Conservation (phyloP, 257 asterid species). For the Scutellaria barbata region DNA sequence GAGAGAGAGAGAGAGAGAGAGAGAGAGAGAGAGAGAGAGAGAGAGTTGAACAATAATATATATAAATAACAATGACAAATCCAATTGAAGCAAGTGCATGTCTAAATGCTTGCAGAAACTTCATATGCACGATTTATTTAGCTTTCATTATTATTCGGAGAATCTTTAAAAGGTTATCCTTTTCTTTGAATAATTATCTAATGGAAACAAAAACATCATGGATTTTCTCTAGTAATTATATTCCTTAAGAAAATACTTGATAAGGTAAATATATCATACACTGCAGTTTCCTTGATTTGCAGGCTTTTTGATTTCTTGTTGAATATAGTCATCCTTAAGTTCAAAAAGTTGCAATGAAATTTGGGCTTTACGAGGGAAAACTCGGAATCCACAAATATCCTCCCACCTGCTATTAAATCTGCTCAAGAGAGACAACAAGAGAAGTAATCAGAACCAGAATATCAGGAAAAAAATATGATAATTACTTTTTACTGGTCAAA, state of each 20-base stretch:
- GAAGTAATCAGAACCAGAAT: constrained; percentile 15
- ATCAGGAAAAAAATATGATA: too few relatives aligned
- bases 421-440: constrained; percentile 39
- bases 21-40: too few relatives aligned
- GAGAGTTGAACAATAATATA: background rate
- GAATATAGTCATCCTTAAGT: constrained; percentile 86
- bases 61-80: background rate
- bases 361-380: constrained; percentile 75
- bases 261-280: constrained; percentile 54
- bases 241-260: constrained; percentile 25
- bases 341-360: constrained; percentile 69
- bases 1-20: too few relatives aligned
- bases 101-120: constrained; percentile 24
- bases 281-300: constrained; percentile 59
- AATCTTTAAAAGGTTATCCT: background rate
- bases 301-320: constrained; percentile 86
- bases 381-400: constrained; percentile 80
- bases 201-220: background rate
- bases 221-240: constrained; percentile 15
- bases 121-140: background rate
- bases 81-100: constrained; percentile 1
- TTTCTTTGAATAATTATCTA: background rate
- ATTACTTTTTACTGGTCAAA: background rate
- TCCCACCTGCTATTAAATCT: constrained; percentile 76
- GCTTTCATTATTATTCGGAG: background rate